Evolutionary conservation across 768 basidiomycete species (phyloP).

Genomic region (Rhodosporidiobolus odoratus): DNA sequence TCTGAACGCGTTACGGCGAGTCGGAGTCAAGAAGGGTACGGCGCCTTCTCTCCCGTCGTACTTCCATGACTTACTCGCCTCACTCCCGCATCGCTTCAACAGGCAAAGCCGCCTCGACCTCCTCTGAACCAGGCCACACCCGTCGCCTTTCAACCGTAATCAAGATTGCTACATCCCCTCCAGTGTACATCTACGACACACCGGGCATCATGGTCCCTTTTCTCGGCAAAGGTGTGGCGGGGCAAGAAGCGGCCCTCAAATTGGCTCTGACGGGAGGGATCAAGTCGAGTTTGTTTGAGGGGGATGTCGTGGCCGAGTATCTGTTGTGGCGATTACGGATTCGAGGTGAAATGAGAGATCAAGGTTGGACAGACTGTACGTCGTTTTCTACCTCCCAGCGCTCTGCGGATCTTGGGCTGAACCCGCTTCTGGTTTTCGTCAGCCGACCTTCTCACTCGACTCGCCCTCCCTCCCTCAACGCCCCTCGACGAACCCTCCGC

Average conservation of each 20-base stretch:
- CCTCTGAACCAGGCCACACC: conserved; percentile 83
- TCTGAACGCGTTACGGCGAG: conserved; percentile 78
- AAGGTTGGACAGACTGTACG: conserved; percentile 45
- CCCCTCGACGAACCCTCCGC: conserved; percentile 53
- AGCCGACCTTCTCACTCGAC: conserved; percentile 29
- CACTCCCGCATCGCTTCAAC: conserved; percentile 42
- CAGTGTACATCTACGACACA: conserved; percentile 86
- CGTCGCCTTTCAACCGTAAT: conserved; percentile 80
- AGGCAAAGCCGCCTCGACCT: conserved; percentile 84
- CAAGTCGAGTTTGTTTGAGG: conserved; percentile 47
- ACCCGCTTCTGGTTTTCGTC: neutral
- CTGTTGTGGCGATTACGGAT: conserved; percentile 46
- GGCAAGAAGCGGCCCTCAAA: conserved; percentile 86
- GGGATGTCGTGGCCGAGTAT: conserved; percentile 48
- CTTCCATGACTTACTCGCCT: neutral
- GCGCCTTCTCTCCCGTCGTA: neutral
- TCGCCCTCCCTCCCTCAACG: conserved; percentile 23
- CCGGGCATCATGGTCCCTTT: conserved; percentile 97
- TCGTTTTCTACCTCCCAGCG: neutral
- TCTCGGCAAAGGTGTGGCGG: conserved; percentile 74
- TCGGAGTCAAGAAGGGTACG: conserved; percentile 81
- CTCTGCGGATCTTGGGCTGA: no score
- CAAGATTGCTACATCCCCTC: conserved; percentile 70
- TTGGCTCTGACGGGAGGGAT: conserved; percentile 80
- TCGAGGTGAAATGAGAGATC: conserved; percentile 35